Evolutionary conservation across 148 eudicot genomes (phyloP), one percentile per base, ranked within the genome.

Genomic region (Rhododendron kiyosumense): DNA sequence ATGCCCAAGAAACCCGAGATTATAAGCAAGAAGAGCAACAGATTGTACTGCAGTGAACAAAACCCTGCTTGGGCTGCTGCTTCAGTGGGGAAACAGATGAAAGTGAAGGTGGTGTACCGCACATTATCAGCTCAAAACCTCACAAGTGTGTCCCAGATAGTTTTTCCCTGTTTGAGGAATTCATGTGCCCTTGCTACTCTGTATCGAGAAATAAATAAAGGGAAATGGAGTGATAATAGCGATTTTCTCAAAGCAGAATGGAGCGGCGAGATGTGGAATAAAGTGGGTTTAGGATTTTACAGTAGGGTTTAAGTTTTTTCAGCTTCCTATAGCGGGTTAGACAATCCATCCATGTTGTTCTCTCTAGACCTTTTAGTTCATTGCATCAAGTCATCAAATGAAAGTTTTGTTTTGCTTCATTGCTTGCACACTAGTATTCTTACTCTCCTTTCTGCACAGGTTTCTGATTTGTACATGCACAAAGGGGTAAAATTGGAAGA

Each of bases 121-220:
- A 54, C 6, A 17, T 6, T 18, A 54, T 54, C 61, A 17, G 20
- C 7, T 54, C 22, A 13, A 76, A 38, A 52, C 57, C 30, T 24
- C 18, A 22, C 73, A 85, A 48, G 26, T 75, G 54, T 20, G 45
- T 59, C 28, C 34, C 11, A 28, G 51, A 34, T n/a, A 78, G 17
- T 78, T 46, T 74, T 32, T 22, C 69, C 77, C 41, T 0, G 26
- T 30, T 75, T 32, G 18, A 65, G 34, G 30, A 69, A 79, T 46
- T 79, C 51, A 85, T 59, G 20, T 78, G 84, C 83, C 36, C 49
- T 48, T 48, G 84, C 10, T 36, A 38, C 59, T 74, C 81, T 26
- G 52, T 43, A 54, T 18, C 59, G 59, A 24, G 30, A 54, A 54
- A 84, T 75, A 79, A 74, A 32, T 15, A 36, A 63, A 46, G 17